phyloP scores from a whole-genome alignment of 169 alveolate genomes.

The Plasmodium gaboni region DNA sequence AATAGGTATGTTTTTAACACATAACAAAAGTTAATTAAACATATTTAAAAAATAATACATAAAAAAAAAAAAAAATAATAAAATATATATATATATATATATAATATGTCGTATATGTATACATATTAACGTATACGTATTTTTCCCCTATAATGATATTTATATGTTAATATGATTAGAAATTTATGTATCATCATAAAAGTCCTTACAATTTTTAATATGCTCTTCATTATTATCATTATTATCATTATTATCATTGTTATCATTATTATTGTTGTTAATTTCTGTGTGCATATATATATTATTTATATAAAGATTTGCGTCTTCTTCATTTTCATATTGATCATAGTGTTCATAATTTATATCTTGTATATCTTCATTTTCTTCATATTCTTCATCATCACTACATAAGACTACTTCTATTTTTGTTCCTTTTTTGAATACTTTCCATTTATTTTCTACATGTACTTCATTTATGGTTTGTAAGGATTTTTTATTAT shows the following conservation, averaged over 20 bases:
- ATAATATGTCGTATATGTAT: neutral
- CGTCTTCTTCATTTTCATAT: neutral
- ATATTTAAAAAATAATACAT: too few relatives aligned
- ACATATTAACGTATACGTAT: neutral
- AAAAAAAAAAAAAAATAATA: neutral
- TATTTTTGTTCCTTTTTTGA: constrained; percentile 8
- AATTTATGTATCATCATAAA: constrained; percentile 30
- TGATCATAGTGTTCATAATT: neutral
- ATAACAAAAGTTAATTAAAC: too few relatives aligned
- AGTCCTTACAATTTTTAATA: neutral
- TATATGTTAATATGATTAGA: too few relatives aligned
- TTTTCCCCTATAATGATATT: neutral
- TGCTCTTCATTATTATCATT: neutral
- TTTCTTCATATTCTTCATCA: constrained; percentile 17
- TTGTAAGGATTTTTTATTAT: constrained; percentile 35
- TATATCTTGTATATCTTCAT: neutral
- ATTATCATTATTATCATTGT: neutral
- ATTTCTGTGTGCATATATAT: neutral
- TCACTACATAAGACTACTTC: constrained; percentile 31
- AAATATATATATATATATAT: neutral
- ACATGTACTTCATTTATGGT: constrained; percentile 25
- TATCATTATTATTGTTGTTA: constrained; percentile 5
- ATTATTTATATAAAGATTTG: neutral
- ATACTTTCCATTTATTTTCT: constrained; percentile 59
- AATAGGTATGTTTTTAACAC: too few relatives aligned